These are phyloP conservation scores for Chlorella sp. DNA, from an alignment of 139 green algal species.

Conservation along the genomic window DNA sequence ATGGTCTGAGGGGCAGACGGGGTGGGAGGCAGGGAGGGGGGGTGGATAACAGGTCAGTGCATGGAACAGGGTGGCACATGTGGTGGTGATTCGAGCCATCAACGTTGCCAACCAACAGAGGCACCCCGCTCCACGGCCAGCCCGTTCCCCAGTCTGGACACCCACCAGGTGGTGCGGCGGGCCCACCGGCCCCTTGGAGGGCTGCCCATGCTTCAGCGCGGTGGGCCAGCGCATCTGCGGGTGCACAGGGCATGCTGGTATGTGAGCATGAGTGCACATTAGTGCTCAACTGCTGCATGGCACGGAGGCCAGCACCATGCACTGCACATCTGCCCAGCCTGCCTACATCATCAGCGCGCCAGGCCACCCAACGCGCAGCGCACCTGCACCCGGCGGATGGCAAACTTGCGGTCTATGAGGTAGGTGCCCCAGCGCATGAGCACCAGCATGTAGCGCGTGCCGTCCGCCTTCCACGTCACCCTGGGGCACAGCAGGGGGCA, in stretches of 20 bases:
- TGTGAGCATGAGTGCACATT: too few relatives aligned
- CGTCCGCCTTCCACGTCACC: slow-evolving; percentile 98
- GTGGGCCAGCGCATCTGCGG: slow-evolving; percentile 67
- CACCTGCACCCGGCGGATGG: slow-evolving; percentile 74
- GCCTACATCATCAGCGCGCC: too few relatives aligned
- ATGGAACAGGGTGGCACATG: too few relatives aligned
- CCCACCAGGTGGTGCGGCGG: slow-evolving; percentile 32
- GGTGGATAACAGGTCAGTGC: neutral
- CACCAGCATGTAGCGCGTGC: slow-evolving; percentile 96
- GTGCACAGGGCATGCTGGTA: too few relatives aligned
- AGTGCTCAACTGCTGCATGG: too few relatives aligned
- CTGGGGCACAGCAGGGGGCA: slow-evolving; percentile 34
- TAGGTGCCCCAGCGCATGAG: slow-evolving; percentile 83
- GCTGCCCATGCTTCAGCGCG: neutral
- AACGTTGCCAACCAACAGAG: too few relatives aligned
- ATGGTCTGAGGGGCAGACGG: slow-evolving; percentile 67
- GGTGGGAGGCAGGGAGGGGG: neutral
- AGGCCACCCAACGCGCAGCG: slow-evolving; percentile 4
- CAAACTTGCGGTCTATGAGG: slow-evolving; percentile 90
- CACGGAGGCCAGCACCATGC: too few relatives aligned
- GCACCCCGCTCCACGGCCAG: too few relatives aligned
- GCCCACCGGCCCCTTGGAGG: slow-evolving; percentile 32
- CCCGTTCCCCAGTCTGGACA: neutral
- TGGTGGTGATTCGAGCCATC: too few relatives aligned
- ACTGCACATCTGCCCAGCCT: too few relatives aligned